phyloP scores from a whole-genome alignment of 495 filamentous ascomycete genomes.

The Rhypophila decipiens region DNA sequence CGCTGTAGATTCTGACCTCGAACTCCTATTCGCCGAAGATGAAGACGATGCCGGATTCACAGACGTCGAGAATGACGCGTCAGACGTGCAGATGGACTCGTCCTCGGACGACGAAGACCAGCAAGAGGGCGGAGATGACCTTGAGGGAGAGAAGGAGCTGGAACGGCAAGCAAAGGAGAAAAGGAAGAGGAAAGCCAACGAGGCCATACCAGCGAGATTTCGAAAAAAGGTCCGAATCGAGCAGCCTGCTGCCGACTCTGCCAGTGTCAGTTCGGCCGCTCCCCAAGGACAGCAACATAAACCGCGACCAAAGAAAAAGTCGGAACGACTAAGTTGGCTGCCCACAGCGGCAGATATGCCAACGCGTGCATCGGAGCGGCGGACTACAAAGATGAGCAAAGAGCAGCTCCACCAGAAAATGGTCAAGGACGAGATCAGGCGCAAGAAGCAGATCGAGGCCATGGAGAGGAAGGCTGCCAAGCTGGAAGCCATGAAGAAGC shows the following conservation, averaged over 20 bases:
- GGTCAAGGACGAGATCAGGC: constrained; percentile 73
- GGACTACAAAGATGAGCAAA: constrained; percentile 78
- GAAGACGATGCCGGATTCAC: constrained; percentile 79
- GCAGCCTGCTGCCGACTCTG: constrained; percentile 26
- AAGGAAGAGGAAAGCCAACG: constrained; percentile 74
- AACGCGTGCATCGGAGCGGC: constrained; percentile 73
- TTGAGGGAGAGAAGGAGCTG: constrained; percentile 60
- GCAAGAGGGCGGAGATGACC: constrained; percentile 60
- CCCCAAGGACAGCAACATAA: constrained; percentile 17
- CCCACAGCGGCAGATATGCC: constrained; percentile 73
- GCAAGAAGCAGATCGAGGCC: constrained; percentile 67
- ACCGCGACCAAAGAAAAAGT: constrained; percentile 82
- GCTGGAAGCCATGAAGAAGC: constrained; percentile 66
- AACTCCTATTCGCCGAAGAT: constrained; percentile 77
- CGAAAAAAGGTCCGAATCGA: constrained; percentile 52
- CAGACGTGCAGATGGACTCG: constrained; percentile 75
- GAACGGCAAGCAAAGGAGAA: constrained; percentile 53
- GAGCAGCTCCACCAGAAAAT: constrained; percentile 75
- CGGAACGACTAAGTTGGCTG: constrained; percentile 84
- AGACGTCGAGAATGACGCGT: constrained; percentile 60
- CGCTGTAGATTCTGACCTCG: constrained; percentile 57
- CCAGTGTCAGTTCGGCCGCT: constrained; percentile 42
- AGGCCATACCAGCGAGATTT: constrained; percentile 45
- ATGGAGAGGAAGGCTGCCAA: constrained; percentile 85
- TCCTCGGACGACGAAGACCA: constrained; percentile 78